A percentile compares a stretch with the other conserved stretches of the same genome.
These are phyloP conservation scores for Tetratostichococcus sp. DNA, from an alignment of 139 green algal species.

Conservation along the genomic window DNA sequence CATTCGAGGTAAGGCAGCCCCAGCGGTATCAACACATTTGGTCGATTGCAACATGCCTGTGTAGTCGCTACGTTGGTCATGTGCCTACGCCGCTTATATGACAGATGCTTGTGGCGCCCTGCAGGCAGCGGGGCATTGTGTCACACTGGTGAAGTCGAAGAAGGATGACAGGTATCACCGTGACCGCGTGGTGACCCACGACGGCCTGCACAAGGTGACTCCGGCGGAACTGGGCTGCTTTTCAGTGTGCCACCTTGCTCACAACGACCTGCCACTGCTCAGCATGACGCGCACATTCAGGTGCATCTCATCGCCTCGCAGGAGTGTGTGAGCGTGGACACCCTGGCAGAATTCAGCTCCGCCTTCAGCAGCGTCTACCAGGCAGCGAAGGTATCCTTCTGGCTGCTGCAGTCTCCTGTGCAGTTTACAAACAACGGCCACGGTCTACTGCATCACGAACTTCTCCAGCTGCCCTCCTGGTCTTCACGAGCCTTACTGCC, in stretches of 20 bases:
- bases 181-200: conserved; percentile 37
- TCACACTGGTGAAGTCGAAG: conserved; percentile 55
- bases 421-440: too few species aligned
- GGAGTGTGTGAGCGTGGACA: neutral
- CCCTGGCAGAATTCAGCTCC: neutral
- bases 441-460: too few species aligned
- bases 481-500: too few species aligned
- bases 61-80: too few species aligned
- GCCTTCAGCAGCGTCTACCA: neutral
- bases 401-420: neutral
- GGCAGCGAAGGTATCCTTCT: neutral
- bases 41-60: too few species aligned
- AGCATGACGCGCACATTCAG: too few species aligned
- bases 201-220: conserved; percentile 26
- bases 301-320: neutral
- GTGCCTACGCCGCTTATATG: too few species aligned
- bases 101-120: neutral
- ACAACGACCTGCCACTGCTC: too few species aligned
- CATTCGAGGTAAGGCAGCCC: neutral
- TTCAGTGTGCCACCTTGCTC: too few species aligned
- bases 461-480: too few species aligned
- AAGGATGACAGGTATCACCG: conserved; percentile 59
- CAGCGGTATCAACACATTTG: too few species aligned
- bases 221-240: neutral
- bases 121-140: conserved; percentile 25